A percentile compares a stretch with the other conserved stretches of the same genome.
phyloP scores from a whole-genome alignment of 352 stramenopile species.

The Plasmopara halstedii region DNA sequence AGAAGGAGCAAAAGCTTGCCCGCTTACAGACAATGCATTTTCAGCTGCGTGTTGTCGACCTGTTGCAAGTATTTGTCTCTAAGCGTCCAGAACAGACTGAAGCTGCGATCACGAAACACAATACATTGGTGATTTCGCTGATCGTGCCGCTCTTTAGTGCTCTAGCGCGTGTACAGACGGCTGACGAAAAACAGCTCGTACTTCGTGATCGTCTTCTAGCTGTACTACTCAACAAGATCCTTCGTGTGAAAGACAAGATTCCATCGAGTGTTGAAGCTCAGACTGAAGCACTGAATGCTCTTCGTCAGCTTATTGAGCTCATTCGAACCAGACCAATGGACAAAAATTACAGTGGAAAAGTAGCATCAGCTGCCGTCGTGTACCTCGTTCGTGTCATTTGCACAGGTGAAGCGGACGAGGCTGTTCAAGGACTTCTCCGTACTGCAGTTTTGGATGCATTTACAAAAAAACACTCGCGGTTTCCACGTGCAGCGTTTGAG shows the following conservation, averaged over 20 bases:
- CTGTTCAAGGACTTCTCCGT: constrained; percentile 26
- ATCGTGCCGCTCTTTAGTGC: constrained; percentile 58
- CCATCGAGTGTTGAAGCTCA: constrained; percentile 10
- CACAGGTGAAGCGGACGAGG: constrained; percentile 12
- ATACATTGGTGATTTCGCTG: constrained; percentile 34
- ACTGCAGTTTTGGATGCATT: constrained; percentile 43
- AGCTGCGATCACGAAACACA: constrained; percentile 14
- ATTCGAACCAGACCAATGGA: constrained; percentile 45
- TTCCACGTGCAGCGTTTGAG: constrained; percentile 61
- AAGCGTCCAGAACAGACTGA: constrained; percentile 18
- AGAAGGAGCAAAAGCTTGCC: constrained; percentile 66
- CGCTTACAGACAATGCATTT: constrained; percentile 75
- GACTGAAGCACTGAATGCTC: constrained; percentile 22
- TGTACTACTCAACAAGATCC: constrained; percentile 61
- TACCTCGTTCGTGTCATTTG: constrained; percentile 54
- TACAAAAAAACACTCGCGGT: constrained; percentile 79
- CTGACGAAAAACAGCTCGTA: constrained; percentile 57
- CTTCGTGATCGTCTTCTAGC: constrained; percentile 65
- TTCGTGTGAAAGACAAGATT: constrained; percentile 47
- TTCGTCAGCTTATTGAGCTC: constrained; percentile 32
- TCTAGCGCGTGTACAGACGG: constrained; percentile 42
- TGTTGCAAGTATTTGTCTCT: constrained; percentile 64
- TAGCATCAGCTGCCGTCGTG: constrained; percentile 47
- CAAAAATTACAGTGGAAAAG: constrained; percentile 54
- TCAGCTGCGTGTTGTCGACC: constrained; percentile 74